A percentile compares a stretch with the other conserved stretches of the same genome.
phyloP scores from a whole-genome alignment of 257 asterid genomes.

The Prunella vulgaris region DNA sequence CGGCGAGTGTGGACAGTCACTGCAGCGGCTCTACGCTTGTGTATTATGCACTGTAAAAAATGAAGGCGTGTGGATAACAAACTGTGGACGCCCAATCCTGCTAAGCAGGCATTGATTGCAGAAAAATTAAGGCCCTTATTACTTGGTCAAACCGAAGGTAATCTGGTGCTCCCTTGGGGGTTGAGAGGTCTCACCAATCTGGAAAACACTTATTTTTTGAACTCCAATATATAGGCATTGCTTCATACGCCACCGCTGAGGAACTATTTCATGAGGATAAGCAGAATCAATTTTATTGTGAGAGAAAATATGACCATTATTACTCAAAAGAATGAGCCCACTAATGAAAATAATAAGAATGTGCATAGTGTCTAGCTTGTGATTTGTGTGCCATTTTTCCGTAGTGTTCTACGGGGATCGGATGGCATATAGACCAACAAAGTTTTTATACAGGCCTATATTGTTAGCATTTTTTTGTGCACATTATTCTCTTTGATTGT shows the following conservation, averaged over 20 bases:
- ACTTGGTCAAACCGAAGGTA: conserved; percentile 20
- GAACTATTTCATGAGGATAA: conserved; percentile 79
- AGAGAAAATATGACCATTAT: conserved; percentile 53
- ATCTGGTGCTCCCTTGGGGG: conserved; percentile 51
- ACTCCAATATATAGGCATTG: conserved; percentile 86
- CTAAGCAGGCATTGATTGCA: conserved; percentile 53
- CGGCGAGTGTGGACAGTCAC: conserved; percentile 37
- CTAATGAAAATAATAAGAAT: conserved; percentile 27
- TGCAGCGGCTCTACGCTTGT: conserved; percentile 62
- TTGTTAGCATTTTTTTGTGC: conserved; percentile 1
- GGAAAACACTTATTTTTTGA: conserved; percentile 91
- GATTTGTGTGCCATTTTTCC: conserved; percentile 89
- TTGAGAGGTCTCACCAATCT: conserved; percentile 82
- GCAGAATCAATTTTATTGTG: conserved; percentile 76
- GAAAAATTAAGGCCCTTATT: conserved; percentile 52
- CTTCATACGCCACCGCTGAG: conserved; percentile 91
- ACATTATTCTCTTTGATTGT: background rate
- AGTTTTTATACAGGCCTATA: conserved; percentile 74
- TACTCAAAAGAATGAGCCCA: conserved; percentile 40
- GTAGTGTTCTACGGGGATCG: conserved; percentile 72
- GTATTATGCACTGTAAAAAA: conserved; percentile 57
- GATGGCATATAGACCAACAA: conserved; percentile 79
- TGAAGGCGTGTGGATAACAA: conserved; percentile 75
- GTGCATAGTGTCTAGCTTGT: conserved; percentile 72
- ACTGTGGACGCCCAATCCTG: conserved; percentile 67